These are phyloP conservation scores for Coniferiporia weirii DNA, from an alignment of 1,284 basidiomycete species.

Conservation along the genomic window DNA sequence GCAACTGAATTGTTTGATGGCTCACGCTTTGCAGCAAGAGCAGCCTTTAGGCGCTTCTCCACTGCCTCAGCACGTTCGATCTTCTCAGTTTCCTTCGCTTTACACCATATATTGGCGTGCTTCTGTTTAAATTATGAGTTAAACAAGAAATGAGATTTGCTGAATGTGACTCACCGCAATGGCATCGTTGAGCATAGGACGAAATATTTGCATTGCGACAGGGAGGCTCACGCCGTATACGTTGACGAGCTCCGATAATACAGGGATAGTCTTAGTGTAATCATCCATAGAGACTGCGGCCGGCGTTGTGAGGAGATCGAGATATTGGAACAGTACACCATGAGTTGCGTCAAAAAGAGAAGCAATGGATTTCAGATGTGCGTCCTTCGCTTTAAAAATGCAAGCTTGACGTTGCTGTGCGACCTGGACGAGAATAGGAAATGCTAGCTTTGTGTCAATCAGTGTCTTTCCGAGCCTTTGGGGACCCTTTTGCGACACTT, in stretches of 20 bases:
- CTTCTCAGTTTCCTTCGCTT: constrained; percentile 58
- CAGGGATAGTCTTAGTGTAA: constrained; percentile 65
- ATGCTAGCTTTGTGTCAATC: constrained; percentile 65
- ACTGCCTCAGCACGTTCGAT: constrained; percentile 46
- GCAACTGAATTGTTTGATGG: constrained; percentile 43
- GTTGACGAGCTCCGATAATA: constrained; percentile 65
- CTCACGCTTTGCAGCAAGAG: constrained; percentile 69
- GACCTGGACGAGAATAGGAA: constrained; percentile 83
- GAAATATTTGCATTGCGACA: constrained; percentile 87
- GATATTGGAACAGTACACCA: constrained; percentile 70
- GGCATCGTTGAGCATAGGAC: constrained; percentile 69
- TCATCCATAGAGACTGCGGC: constrained; percentile 53
- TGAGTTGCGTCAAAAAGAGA: constrained; percentile 81
- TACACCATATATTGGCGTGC: constrained; percentile 59
- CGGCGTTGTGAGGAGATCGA: constrained; percentile 67
- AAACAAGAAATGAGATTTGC: constrained; percentile 1
- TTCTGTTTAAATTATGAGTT: constrained; percentile 16
- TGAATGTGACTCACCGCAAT: constrained; percentile 46
- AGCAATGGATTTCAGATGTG: constrained; percentile 81
- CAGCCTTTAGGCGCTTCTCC: constrained; percentile 71
- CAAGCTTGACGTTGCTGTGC: constrained; percentile 84
- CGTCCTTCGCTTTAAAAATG: constrained; percentile 64
- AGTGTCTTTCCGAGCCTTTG: constrained; percentile 67
- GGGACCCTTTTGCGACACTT: constrained; percentile 55
- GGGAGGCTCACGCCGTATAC: constrained; percentile 76